Conservation (phyloP, 2,329 filamentous ascomycete species). For the Elsinoe batatas region DNA sequence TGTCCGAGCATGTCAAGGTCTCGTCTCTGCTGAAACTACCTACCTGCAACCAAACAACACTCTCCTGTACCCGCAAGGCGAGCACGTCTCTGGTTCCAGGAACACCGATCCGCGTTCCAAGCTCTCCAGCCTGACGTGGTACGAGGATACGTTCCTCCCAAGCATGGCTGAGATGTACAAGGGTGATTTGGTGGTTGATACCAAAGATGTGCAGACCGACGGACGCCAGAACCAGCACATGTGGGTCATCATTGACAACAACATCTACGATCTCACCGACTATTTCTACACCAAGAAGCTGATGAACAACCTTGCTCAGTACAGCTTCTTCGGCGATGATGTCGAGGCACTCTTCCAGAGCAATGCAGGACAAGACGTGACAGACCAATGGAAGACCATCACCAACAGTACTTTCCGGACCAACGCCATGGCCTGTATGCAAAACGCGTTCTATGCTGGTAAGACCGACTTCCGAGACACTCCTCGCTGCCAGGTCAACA, state of each 20-base stretch:
- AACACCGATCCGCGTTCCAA: conserved; percentile 37
- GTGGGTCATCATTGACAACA: conserved; percentile 70
- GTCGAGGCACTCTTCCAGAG: conserved; percentile 60
- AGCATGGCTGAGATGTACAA: conserved; percentile 79
- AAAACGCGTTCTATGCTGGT: conserved; percentile 74
- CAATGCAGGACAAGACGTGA: conserved; percentile 73
- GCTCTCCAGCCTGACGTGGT: conserved; percentile 64
- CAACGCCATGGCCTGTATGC: conserved; percentile 72
- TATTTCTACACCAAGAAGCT: conserved; percentile 70
- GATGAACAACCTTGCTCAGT: conserved; percentile 44
- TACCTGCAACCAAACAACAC: conserved; percentile 59
- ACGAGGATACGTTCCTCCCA: conserved; percentile 61
- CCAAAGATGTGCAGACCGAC: conserved; percentile 48
- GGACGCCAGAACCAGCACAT: conserved; percentile 58
- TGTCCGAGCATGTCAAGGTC: conserved; percentile 59
- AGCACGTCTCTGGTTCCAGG: conserved; percentile 60
- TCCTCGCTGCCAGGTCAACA: conserved; percentile 73
- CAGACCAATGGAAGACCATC: conserved; percentile 42
- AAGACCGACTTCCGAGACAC: conserved; percentile 73
- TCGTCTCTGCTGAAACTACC: conserved; percentile 50
- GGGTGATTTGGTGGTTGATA: conserved; percentile 69
- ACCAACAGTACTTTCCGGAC: conserved; percentile 38
- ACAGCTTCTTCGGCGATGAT: conserved; percentile 61
- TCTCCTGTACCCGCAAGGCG: conserved; percentile 34
- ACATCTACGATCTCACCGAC: conserved; percentile 81